Evolutionary conservation across 148 eudicot genomes (phyloP).

Genomic region (Gaultheria prostrata): DNA sequence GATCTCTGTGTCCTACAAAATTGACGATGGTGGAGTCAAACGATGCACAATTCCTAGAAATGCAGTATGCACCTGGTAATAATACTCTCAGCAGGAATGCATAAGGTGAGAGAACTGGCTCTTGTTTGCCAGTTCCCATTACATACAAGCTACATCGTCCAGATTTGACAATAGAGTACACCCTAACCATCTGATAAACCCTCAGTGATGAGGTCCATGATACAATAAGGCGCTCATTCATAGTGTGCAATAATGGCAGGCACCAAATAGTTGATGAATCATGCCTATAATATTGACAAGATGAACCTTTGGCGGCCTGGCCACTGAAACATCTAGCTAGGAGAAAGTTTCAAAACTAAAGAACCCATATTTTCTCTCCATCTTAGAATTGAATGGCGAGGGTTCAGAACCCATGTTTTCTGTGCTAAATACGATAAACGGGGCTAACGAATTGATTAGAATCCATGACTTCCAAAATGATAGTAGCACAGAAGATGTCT

Average conservation of each 20-base stretch:
- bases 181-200: constrained; percentile 8
- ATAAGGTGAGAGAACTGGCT: background rate
- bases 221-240: background rate
- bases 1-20: constrained; percentile 78
- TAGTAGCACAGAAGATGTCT: background rate
- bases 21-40: background rate
- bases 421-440: background rate
- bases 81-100: no score
- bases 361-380: background rate
- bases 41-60: background rate
- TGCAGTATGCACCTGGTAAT: background rate
- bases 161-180: background rate
- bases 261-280: background rate
- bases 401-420: no score
- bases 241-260: background rate
- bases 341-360: background rate
- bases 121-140: background rate
- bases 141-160: background rate
- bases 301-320: background rate
- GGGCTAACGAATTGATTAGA: background rate
- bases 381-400: background rate
- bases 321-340: background rate
- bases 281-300: background rate
- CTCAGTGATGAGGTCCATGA: background rate
- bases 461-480: background rate